Evolutionary conservation across 2,329 filamentous ascomycete species (phyloP), one percentile per base, ranked within the genome.

Genomic region (Colletotrichum paranaense): DNA sequence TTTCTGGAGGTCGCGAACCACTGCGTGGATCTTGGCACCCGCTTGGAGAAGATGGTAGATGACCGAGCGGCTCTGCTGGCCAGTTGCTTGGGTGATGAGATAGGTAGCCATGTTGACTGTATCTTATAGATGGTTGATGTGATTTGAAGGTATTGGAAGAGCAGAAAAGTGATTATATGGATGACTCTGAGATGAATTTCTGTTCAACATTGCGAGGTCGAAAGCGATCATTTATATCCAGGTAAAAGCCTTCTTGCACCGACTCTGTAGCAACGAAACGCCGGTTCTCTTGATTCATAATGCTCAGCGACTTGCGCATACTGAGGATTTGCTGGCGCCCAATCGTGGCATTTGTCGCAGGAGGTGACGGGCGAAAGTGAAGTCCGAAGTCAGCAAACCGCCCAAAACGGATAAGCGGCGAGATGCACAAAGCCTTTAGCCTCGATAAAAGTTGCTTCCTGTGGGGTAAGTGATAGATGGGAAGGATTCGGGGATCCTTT

Each of bases 81-180:
- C 82, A 11, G 81, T 80, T 14, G 82, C 82, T 62, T 83, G 80
- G 0, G 80, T 81, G 72, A 83, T 66, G 1, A 83, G 77, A 60
- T 81, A 83, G 60, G 78, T 79, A n/a, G 80, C 38, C 81, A 83
- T 81, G 12, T 26, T 74, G n/a, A 22, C 60, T 66, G n/a, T 22
- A 7, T 3, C 30, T 65, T 8, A 30, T 42, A 42, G 14, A 56
- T 5, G 9, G 19, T n/a, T 5, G 14, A 5, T 42, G 9, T 38
- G 1, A 11, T 19, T 9, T 3, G n/a, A 53, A 28, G 14, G n/a
- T 32, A 16, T 1, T 24, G n/a, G 12, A n/a, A 49, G 19, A 30
- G 35, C 14, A 28, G 9, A 5, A 7, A 55, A 22, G 22, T 53
- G 16, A 7, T 24, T 16, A 1, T 42, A n/a, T 14, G 30, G 62